A percentile compares a stretch with the other conserved stretches of the same genome.
These are phyloP conservation scores for Excoecaria cochinchinensis DNA, from an alignment of 345 rosid genomes.

Conservation along the genomic window DNA sequence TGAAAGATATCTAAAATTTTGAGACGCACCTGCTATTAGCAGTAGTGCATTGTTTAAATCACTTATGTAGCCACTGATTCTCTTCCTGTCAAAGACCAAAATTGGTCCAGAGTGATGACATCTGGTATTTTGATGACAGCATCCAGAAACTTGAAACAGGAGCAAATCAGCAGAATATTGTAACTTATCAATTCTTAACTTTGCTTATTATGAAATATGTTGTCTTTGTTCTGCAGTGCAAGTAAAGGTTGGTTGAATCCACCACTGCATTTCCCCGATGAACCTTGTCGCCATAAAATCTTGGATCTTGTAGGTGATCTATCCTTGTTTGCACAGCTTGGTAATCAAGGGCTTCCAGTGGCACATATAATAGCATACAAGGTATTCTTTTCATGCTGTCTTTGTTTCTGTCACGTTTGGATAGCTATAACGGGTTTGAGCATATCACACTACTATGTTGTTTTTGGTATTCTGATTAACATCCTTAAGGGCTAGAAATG, in stretches of 20 bases:
- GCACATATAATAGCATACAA: slow-evolving; percentile 76
- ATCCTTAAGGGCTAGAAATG: no score
- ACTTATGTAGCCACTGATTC: not conserved
- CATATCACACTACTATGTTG: no score
- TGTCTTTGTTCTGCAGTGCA: slow-evolving; percentile 38
- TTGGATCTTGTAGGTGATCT: slow-evolving; percentile 87
- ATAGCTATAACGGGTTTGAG: not conserved
- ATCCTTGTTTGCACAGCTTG: slow-evolving; percentile 60
- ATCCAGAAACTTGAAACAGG: not conserved
- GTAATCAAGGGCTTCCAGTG: slow-evolving; percentile 82
- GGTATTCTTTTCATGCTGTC: slow-evolving; percentile 24
- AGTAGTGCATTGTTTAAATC: not conserved
- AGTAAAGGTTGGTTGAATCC: slow-evolving; percentile 89
- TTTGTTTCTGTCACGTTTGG: not conserved
- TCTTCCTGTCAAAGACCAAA: slow-evolving; percentile 1
- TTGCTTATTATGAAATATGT: not conserved
- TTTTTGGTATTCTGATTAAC: no score
- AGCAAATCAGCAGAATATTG: not conserved
- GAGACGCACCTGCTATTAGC: not conserved
- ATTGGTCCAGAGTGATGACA: not conserved
- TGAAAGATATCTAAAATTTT: not conserved
- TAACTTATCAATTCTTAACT: not conserved
- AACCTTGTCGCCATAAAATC: slow-evolving; percentile 88
- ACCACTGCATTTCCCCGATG: slow-evolving; percentile 62
- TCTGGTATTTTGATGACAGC: not conserved